Evolutionary conservation across 441 rosid genomes (phyloP).

Genomic region (Aquilaria agallochum): DNA sequence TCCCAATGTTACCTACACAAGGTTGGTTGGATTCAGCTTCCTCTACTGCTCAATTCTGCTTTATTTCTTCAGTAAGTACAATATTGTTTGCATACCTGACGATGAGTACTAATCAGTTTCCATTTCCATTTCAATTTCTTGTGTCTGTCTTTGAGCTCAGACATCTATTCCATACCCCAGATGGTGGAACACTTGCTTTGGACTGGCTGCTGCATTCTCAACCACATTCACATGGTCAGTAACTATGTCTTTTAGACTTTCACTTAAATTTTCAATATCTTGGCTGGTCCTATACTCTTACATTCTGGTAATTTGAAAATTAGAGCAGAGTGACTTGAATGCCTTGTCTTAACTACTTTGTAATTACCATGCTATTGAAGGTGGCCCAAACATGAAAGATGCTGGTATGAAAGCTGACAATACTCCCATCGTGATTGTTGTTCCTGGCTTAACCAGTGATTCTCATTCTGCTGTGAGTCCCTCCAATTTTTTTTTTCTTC

Average conservation of each 20-base stretch:
- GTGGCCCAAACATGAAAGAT: conserved; percentile 19
- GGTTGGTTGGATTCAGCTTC: conserved; percentile 28
- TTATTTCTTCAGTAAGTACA: background rate
- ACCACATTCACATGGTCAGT: conserved; percentile 45
- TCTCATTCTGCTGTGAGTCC: conserved; percentile 66
- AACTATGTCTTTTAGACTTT: background rate
- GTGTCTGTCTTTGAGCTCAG: conserved; percentile 23
- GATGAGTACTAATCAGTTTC: background rate
- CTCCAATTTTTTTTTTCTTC: background rate
- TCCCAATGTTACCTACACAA: conserved; percentile 59
- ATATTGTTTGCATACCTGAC: conserved; percentile 5
- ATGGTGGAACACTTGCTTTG: conserved; percentile 90
- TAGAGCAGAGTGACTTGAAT: background rate
- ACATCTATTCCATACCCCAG: conserved; percentile 51
- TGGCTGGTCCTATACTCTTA: background rate
- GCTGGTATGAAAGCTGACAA: conserved; percentile 40
- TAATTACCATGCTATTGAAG: conserved; percentile 28
- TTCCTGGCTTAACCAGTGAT: conserved; percentile 91
- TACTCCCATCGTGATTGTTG: conserved; percentile 60
- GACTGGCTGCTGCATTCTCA: conserved; percentile 66
- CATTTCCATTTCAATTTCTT: background rate
- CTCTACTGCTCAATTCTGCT: background rate
- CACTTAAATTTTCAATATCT: background rate
- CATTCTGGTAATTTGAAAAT: background rate
- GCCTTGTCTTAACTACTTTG: too few species aligned